Evolutionary conservation across 2,329 filamentous ascomycete species (phyloP), one percentile per base, ranked within the genome.

Genomic region (Lasiodiplodia sp.): DNA sequence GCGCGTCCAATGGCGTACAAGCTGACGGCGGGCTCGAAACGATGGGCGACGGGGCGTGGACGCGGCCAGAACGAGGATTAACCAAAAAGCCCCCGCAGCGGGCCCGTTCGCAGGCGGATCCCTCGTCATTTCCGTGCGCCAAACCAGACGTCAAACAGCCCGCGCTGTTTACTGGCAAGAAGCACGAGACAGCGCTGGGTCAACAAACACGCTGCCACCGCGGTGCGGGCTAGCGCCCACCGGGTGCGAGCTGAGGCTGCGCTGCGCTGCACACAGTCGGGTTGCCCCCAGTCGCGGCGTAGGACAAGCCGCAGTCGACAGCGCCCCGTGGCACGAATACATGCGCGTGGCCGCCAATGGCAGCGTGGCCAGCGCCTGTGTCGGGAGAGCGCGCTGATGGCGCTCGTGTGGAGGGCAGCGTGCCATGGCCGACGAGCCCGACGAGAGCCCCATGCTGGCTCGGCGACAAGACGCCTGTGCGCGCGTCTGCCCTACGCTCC

Each of bases 1-100:
- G 44, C 51, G 58, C 58, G 51, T 63, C 58, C 58, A 63, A 63
- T 63, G 58, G 58, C 58, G 58, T 25, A 63, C 58, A 63, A 51
- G 58, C 58, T 51, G 38, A 31, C 57, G 11, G 57, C 21, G 38
- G 21, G 40, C 37, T 58, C 56, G 47, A 64, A 64, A 52, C 60
- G 49, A 52, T 53, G 60, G 47, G 18, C 60, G 18, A 40, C 38
- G 38, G 57, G 57, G 57, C 44, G 8, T 63, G 58, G 58, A 31
- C 44, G 58, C 58, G 58, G 44, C 58, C 40, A 63, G 58, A 63
- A 28, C 62, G 23, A 28, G 62, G 34, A 40, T 21, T 34, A 34
- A 34, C 31, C 31, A 34, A 34, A 34, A 34, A 34, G 31, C n/a
- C 62, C 62, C 37, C 34, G 28, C 60, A 21, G 60, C 25, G 60